A percentile compares a stretch with the other conserved stretches of the same genome.
phyloP scores from a whole-genome alignment of 2,329 filamentous ascomycete species.

The Elsinoe fawcettii region DNA sequence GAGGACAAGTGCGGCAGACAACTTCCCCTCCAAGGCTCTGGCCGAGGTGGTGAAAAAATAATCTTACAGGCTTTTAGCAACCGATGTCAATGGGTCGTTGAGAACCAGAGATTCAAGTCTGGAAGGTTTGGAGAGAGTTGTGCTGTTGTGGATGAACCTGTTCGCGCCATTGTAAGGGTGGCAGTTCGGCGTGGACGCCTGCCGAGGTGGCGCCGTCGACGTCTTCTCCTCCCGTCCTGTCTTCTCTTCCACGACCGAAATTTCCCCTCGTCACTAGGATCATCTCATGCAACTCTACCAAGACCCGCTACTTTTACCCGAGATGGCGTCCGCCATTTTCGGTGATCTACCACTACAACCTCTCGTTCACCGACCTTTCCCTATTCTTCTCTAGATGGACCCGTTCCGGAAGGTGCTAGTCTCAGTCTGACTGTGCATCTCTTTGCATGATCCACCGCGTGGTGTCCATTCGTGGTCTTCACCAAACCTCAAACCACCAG shows the following conservation, averaged over 20 bases:
- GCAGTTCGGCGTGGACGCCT: neutral
- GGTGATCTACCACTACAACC: constrained; percentile 6
- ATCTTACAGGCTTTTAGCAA: no score
- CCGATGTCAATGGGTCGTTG: no score
- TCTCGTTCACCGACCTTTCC: neutral
- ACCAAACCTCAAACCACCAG: constrained; percentile 3
- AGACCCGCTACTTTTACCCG: constrained; percentile 1
- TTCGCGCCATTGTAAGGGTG: neutral
- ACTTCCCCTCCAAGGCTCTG: neutral
- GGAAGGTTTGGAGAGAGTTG: no score
- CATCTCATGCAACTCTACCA: neutral
- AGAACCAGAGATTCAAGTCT: neutral
- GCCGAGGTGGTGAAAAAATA: no score
- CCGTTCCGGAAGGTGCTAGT: neutral
- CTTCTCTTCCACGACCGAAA: neutral
- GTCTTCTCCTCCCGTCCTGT: neutral
- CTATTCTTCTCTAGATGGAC: neutral
- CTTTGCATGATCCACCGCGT: neutral
- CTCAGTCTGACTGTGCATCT: neutral
- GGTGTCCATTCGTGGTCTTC: neutral
- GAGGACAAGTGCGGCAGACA: neutral
- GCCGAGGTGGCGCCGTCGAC: neutral
- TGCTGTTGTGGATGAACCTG: neutral
- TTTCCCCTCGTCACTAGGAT: no score
- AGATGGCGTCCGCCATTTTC: neutral